These are phyloP conservation scores for Cucurbita argyrosperma DNA, from an alignment of 306 rosid species.

Conservation along the genomic window DNA sequence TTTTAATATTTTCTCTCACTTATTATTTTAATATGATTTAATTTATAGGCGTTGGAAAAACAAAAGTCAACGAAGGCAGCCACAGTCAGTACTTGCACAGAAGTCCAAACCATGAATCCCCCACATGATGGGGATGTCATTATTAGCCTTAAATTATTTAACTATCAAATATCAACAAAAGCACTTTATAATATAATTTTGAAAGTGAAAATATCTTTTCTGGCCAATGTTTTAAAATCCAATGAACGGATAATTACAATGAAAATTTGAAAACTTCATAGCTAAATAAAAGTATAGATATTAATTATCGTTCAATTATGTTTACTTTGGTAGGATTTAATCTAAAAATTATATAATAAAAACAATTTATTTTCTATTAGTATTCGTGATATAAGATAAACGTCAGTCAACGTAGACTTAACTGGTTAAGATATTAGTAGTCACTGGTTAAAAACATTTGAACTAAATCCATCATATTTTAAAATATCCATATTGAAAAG, in stretches of 20 bases:
- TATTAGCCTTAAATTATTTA: background rate
- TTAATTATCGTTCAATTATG: too few relatives aligned
- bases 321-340: too few relatives aligned
- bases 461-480: too few relatives aligned
- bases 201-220: background rate
- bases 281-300: background rate
- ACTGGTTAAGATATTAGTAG: too few relatives aligned
- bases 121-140: background rate
- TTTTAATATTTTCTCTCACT: too few relatives aligned
- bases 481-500: too few relatives aligned
- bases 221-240: background rate
- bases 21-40: background rate
- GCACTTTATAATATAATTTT: background rate
- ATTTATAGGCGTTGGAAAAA: background rate
- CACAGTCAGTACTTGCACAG: background rate
- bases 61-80: background rate
- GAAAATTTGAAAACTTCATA: background rate
- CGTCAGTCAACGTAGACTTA: too few relatives aligned
- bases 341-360: too few relatives aligned
- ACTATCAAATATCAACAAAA: background rate
- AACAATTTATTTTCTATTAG: too few relatives aligned
- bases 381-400: too few relatives aligned
- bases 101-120: background rate
- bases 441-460: too few relatives aligned
- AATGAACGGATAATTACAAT: background rate